Conservation (phyloP, 768 basidiomycete species). For the Termitomyces sp. region DNA sequence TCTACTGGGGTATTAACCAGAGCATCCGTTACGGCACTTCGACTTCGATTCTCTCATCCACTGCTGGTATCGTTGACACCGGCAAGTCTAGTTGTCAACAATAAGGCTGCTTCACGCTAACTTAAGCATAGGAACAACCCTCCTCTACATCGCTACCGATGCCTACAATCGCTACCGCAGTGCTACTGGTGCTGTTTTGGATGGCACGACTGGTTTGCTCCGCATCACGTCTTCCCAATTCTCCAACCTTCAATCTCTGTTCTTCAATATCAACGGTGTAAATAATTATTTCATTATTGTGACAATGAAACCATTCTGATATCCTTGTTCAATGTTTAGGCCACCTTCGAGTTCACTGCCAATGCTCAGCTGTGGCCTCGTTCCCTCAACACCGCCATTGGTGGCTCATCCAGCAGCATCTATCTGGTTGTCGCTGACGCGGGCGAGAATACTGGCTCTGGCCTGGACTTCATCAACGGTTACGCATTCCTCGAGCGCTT, state of each 20-base stretch:
- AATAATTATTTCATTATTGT: slow-evolving; percentile 15
- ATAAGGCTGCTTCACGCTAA: background rate
- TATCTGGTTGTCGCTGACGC: slow-evolving; percentile 34
- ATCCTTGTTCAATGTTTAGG: slow-evolving; percentile 22
- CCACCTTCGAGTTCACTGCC: slow-evolving; percentile 34
- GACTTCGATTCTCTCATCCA: slow-evolving; percentile 39
- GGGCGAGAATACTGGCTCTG: slow-evolving; percentile 37
- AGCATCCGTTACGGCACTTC: slow-evolving; percentile 46
- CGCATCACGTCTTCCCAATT: slow-evolving; percentile 50
- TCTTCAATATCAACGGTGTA: slow-evolving; percentile 53
- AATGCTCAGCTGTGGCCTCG: slow-evolving; percentile 37
- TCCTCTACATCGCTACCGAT: slow-evolving; percentile 44
- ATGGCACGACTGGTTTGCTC: slow-evolving; percentile 45
- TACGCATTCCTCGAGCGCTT: slow-evolving; percentile 55
- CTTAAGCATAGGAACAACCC: slow-evolving; percentile 37
- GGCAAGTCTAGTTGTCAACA: slow-evolving; percentile 23
- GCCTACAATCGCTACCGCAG: slow-evolving; percentile 40
- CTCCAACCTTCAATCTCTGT: slow-evolving; percentile 45
- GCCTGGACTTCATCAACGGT: slow-evolving; percentile 56
- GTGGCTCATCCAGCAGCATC: slow-evolving; percentile 24
- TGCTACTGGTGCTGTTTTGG: slow-evolving; percentile 42
- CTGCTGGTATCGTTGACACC: slow-evolving; percentile 61
- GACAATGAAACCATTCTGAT: background rate
- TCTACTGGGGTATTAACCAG: slow-evolving; percentile 63
- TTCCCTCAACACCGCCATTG: slow-evolving; percentile 28